Evolutionary conservation across 208 protist genomes (phyloP), one percentile per base, ranked within the genome.

Genomic region (Crithidia sp.): DNA sequence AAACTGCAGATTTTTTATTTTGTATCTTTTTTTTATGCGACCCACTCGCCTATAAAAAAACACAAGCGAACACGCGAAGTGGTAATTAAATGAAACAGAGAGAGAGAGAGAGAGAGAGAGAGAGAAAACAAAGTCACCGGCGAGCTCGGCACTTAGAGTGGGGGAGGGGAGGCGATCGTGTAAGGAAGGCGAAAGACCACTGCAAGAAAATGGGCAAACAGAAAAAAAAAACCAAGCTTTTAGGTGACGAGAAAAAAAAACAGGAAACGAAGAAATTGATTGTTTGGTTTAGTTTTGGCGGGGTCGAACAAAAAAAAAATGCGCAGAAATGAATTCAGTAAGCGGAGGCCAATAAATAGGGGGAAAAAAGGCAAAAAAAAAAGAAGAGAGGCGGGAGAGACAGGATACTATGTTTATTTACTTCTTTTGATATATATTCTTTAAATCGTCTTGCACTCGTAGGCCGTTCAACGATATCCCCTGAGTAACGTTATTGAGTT

Each of bases 241-340:
- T 44, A 28, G 28, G 28, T 28, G 28, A 28, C 44, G 28, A 45
- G 37, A 64, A 74, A 52, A 52, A 64, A 52, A 52, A 58, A 64
- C 5, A 54, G n/a, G 16, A 49, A 60, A 28, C 28, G 1, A 28
- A 28, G 28, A 28, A 28, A 28, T 28, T 1, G 28, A 28, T 28
- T 28, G 28, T 28, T 28, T 28, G 28, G 28, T 28, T 28, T 28
- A 28, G 28, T 28, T 28, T 28, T 28, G 28, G 28, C 28, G 28
- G 28, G 41, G 14, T 47, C 40, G 64, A 41, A 28, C 10, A 63
- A 58, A 66, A 66, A 57, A 62, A 49, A 52, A 45, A 6, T 39
- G 7, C 28, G 28, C 28, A 40, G 19, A 40, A 19, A 28, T 7
- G 4, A 40, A 49, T 17, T 64, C 36, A 17, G 36, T 36, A 4